These are phyloP conservation scores for Rhizopus arrhizus DNA, from an alignment of 371 early-diverging fungal genomes.

Conservation along the genomic window DNA sequence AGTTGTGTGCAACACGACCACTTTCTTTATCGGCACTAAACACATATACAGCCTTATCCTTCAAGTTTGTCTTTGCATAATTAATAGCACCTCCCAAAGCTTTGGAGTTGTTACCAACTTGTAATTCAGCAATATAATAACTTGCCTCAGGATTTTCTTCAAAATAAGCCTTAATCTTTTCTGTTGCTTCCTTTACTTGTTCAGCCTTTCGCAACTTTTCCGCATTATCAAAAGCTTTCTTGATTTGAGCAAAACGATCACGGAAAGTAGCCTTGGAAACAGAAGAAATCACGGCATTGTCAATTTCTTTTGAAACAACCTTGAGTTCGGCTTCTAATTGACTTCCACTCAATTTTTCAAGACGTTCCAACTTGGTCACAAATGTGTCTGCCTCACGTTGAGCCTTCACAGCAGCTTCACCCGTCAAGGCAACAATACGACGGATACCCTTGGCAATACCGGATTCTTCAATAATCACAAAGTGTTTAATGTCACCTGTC, in stretches of 20 bases:
- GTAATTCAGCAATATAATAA: slow-evolving; percentile 63
- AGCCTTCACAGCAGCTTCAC: slow-evolving; percentile 84
- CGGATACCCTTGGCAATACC: slow-evolving; percentile 97
- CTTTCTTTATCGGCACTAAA: slow-evolving; percentile 73
- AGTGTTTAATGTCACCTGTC: slow-evolving; percentile 90
- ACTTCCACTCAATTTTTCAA: slow-evolving; percentile 60
- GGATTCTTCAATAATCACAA: slow-evolving; percentile 92
- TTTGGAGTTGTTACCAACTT: slow-evolving; percentile 71
- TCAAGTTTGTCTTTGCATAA: slow-evolving; percentile 72
- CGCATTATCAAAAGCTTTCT: slow-evolving; percentile 83
- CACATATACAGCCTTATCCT: slow-evolving; percentile 83
- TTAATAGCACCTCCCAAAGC: slow-evolving; percentile 80
- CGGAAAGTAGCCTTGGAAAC: slow-evolving; percentile 79
- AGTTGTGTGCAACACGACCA: slow-evolving; percentile 80
- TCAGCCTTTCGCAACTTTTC: slow-evolving; percentile 89
- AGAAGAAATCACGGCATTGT: slow-evolving; percentile 79
- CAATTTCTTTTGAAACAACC: slow-evolving; percentile 78
- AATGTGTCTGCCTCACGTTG: slow-evolving; percentile 70
- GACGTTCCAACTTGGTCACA: slow-evolving; percentile 57
- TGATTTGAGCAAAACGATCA: slow-evolving; percentile 67
- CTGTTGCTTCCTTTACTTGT: slow-evolving; percentile 79
- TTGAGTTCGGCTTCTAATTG: slow-evolving; percentile 83
- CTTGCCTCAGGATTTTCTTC: slow-evolving; percentile 68
- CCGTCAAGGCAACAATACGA: slow-evolving; percentile 96
- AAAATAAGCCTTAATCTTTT: slow-evolving; percentile 78